phyloP scores from a whole-genome alignment of 23 red algal genomes.

The Agarophyton chilense region DNA sequence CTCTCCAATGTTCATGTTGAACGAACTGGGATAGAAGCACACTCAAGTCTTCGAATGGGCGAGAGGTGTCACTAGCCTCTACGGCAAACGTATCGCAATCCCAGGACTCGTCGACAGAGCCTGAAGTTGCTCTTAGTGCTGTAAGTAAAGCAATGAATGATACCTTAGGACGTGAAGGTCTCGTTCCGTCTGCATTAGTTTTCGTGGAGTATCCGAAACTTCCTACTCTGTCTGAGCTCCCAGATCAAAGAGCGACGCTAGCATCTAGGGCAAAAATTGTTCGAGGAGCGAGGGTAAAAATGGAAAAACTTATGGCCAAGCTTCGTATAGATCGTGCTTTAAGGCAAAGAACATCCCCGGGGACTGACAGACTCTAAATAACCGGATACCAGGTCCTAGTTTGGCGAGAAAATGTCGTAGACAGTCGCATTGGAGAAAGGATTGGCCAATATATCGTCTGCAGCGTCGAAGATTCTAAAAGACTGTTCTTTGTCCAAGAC shows the following conservation, averaged over 20 bases:
- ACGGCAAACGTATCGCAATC: neutral
- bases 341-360: neutral
- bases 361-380: neutral
- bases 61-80: conserved; percentile 33
- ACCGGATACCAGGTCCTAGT: conserved; percentile 8
- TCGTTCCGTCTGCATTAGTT: conserved; percentile 24
- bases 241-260: neutral
- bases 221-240: too few species aligned
- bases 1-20: neutral
- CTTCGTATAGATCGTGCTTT: neutral
- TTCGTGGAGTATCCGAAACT: conserved; percentile 12
- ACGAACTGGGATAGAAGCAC: conserved; percentile 30
- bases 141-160: conserved; percentile 31
- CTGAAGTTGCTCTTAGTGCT: neutral
- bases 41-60: neutral
- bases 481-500: conserved; percentile 23
- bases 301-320: conserved; percentile 16
- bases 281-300: neutral
- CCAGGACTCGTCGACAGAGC: neutral
- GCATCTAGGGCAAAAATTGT: conserved; percentile 8
- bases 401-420: conserved; percentile 10
- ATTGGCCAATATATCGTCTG: neutral
- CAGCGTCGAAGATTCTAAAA: neutral
- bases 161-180: conserved; percentile 2
- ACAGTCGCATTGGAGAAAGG: conserved; percentile 28